phyloP scores from a whole-genome alignment of 768 basidiomycete genomes.

The Mycena rosella region DNA sequence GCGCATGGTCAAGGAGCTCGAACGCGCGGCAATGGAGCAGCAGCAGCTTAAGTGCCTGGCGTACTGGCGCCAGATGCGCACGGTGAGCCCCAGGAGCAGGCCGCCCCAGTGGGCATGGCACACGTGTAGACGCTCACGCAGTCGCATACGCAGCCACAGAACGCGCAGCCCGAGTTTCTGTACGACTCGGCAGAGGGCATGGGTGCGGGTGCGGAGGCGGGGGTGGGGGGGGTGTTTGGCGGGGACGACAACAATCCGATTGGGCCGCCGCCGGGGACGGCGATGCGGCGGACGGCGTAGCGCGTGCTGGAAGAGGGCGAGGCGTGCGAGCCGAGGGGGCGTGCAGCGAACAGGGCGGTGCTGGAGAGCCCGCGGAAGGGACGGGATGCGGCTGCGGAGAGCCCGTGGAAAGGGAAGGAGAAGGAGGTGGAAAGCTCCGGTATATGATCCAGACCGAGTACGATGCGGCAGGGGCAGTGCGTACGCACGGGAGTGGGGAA shows the following conservation, averaged over 20 bases:
- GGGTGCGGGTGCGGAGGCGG: constrained; percentile 49
- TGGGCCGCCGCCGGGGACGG: constrained; percentile 58
- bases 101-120: constrained; percentile 70
- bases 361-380: constrained; percentile 18
- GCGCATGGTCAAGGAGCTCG: constrained; percentile 81
- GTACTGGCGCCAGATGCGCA: constrained; percentile 84
- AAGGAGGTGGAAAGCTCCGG: constrained; percentile 58
- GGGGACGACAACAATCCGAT: constrained; percentile 82
- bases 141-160: constrained; percentile 48
- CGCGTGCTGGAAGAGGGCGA: constrained; percentile 24
- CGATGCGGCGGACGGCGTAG: constrained; percentile 28
- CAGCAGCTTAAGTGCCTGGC: constrained; percentile 87
- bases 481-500: constrained; percentile 28
- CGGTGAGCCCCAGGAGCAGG: constrained; percentile 49
- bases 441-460: constrained; percentile 99
- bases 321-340: constrained; percentile 25
- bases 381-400: constrained; percentile 8
- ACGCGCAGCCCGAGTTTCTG: constrained; percentile 74
- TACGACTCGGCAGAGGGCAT: constrained; percentile 86
- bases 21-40: constrained; percentile 83
- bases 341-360: constrained; percentile 7
- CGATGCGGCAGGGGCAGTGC: constrained; percentile 54
- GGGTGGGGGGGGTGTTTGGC: no score
- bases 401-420: constrained; percentile 17
- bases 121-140: constrained; percentile 63